Conservation (phyloP, 2,329 filamentous ascomycete genomes). For the Alternaria ventricosa region DNA sequence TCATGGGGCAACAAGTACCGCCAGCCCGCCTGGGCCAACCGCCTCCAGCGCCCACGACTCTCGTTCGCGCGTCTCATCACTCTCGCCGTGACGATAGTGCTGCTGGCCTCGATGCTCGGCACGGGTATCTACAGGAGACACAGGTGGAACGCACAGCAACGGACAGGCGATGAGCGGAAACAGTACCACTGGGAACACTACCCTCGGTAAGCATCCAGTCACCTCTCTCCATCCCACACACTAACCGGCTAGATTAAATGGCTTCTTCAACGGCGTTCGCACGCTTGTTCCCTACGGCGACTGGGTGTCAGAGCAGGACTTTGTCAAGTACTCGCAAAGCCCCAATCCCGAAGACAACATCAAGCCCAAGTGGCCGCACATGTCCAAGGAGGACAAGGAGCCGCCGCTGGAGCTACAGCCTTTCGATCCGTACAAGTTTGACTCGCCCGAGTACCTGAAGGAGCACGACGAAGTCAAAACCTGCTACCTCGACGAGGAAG, state of each 20-base stretch:
- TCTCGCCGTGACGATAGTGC: constrained; percentile 49
- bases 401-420: constrained; percentile 48
- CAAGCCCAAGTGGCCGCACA: constrained; percentile 45
- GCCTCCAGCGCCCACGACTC: constrained; percentile 51
- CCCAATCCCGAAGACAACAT: constrained; percentile 46
- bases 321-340: constrained; percentile 50
- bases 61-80: constrained; percentile 52
- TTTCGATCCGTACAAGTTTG: constrained; percentile 56
- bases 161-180: constrained; percentile 41
- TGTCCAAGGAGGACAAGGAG: constrained; percentile 46
- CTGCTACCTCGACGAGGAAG: constrained; percentile 69
- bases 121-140: constrained; percentile 51
- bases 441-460: constrained; percentile 52
- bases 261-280: constrained; percentile 57
- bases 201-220: constrained; percentile 42
- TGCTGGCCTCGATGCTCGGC: constrained; percentile 51
- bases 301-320: constrained; percentile 54
- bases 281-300: constrained; percentile 53
- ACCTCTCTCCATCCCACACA: not conserved
- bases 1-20: constrained; percentile 43
- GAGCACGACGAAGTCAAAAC: constrained; percentile 61
- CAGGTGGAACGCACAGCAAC: constrained; percentile 41
- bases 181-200: constrained; percentile 56
- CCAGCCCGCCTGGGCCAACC: constrained; percentile 47
- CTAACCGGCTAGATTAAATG: constrained; percentile 49